phyloP scores from a whole-genome alignment of 768 basidiomycete species.

The Agaricus subrufescens region DNA sequence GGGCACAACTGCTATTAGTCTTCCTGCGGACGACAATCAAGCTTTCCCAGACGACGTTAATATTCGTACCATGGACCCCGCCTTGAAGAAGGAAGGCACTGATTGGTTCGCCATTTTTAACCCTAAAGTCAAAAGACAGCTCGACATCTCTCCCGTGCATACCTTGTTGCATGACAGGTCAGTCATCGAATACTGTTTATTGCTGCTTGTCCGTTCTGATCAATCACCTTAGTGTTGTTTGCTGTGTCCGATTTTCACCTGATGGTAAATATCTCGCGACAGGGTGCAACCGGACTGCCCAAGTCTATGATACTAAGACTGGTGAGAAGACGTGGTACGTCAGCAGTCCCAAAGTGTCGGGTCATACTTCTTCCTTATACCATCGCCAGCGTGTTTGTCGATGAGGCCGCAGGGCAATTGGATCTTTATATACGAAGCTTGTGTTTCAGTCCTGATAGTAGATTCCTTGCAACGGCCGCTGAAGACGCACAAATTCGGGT shows the following conservation, averaged over 20 bases:
- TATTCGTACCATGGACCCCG: conserved; percentile 40
- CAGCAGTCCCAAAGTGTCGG: no score
- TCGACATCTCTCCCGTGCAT: conserved; percentile 75
- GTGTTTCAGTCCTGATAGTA: conserved; percentile 88
- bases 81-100: conserved; percentile 58
- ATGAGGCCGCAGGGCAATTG: conserved; percentile 64
- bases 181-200: neutral
- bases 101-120: conserved; percentile 91
- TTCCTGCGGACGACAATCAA: conserved; percentile 8
- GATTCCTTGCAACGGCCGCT: conserved; percentile 83
- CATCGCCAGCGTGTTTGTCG: conserved; percentile 77
- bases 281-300: conserved; percentile 92
- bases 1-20: neutral
- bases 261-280: conserved; percentile 91
- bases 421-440: conserved; percentile 94
- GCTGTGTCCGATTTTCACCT: conserved; percentile 92
- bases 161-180: conserved; percentile 79
- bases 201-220: neutral
- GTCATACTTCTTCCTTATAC: no score
- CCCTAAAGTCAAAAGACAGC: conserved; percentile 60
- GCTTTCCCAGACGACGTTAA: conserved; percentile 38
- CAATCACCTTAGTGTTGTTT: conserved; percentile 44
- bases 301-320: conserved; percentile 92
- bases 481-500: conserved; percentile 89
- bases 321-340: conserved; percentile 83